Evolutionary conservation across 192 early-diverging fungal species (phyloP).

Genomic region (Backusella mclennaniae): DNA sequence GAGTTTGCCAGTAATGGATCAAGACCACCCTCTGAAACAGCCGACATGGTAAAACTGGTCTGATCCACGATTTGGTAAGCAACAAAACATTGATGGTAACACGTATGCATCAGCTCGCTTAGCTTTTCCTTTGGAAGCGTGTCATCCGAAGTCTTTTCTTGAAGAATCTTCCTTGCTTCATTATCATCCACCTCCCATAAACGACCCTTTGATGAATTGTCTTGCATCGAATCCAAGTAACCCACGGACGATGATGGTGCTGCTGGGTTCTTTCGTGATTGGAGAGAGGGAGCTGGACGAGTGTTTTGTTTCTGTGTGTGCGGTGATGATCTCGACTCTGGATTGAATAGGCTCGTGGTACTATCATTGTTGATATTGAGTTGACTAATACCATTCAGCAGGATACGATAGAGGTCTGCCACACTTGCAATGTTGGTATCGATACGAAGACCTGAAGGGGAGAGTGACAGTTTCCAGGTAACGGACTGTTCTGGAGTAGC

Average conservation of each 20-base stretch:
- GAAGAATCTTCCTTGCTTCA: constrained; percentile 34
- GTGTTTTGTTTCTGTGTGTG: neutral
- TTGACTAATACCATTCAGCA: constrained; percentile 42
- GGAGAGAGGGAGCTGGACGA: neutral
- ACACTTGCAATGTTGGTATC: constrained; percentile 46
- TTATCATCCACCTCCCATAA: constrained; percentile 41
- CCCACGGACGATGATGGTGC: neutral
- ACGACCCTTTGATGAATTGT: constrained; percentile 15
- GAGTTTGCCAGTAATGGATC: constrained; percentile 39
- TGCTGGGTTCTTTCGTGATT: neutral
- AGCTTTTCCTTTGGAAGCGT: constrained; percentile 30
- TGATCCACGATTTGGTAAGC: constrained; percentile 40
- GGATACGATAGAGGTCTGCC: constrained; percentile 39
- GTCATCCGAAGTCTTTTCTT: constrained; percentile 32
- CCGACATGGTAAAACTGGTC: constrained; percentile 25
- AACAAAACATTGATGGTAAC: constrained; percentile 36
- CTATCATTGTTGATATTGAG: constrained; percentile 41
- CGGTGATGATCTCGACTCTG: constrained; percentile 27
- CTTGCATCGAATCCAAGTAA: neutral
- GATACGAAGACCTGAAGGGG: constrained; percentile 41
- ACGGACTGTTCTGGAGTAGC: constrained; percentile 15
- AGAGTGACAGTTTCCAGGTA: constrained; percentile 39
- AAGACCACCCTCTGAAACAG: constrained; percentile 12
- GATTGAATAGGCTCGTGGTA: constrained; percentile 36
- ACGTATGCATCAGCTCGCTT: constrained; percentile 28